Base-by-base conservation (phyloP, 768 basidiomycete species). In the Kockovaella imperatae region DNA sequence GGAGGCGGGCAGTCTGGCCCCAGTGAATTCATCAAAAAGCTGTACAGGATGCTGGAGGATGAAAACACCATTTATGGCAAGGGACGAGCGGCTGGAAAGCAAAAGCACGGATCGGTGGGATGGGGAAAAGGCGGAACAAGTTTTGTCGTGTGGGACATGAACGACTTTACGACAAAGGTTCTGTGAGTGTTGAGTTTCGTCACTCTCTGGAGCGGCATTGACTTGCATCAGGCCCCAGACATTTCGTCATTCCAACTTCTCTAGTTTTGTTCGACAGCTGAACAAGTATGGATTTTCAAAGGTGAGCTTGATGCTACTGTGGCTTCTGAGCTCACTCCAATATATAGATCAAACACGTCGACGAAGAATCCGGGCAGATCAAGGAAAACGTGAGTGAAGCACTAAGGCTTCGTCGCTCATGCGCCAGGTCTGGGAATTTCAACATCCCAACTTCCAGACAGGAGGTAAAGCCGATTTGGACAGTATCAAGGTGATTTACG, bases 241-340 rank as follows among this genome's bases (percentile, higher is more conserved):
- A 2, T 70, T 70, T 49, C 49, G 68, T 11, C 68, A 70, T 54
- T 67, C 62, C 36, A 71, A 93, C 82, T 93, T 95, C 70, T 87
- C 86, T 11, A 87, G 85, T 63, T 93, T 95, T 68, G 87, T 91
- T 45, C 82, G 90, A 56, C 89, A 93, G 67, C 78, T 91, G 55
- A 91, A 93, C 77, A 91, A 91, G 86, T 93, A 90, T 63, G 88
- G 87, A 23, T 93, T 91, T 72, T 87, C 88, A 74, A 91, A 91
- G 52, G 62, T 63, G 30, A n/a, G 57, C 28, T 13, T 6, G 18
- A 20, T 10, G 11, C 13, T 45, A 1, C 0, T 4, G 31, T 26
- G 28, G 18, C 15, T 11, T 5, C 10, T 28, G 36, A 36, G 32
- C 31, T 30, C 15, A 40, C 17, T 34, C 24, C 6, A 38, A 26